phyloP scores from a whole-genome alignment of 1,139 yeast species.

The Magnusiomyces fungicola region DNA sequence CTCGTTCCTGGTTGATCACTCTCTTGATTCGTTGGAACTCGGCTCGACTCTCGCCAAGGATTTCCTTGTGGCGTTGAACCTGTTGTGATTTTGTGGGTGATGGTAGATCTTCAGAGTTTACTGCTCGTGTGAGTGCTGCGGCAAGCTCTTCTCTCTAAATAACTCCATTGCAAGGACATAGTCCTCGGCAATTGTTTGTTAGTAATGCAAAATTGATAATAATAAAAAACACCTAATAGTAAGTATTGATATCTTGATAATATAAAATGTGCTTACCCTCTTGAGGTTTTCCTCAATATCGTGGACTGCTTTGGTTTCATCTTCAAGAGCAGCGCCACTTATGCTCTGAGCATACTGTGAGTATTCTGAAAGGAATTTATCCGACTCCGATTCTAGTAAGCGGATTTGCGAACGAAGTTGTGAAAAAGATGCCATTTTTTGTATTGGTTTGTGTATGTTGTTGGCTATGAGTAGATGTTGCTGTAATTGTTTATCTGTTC shows the following conservation, averaged over 20 bases:
- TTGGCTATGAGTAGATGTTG: no score
- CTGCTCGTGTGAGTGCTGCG: conserved; percentile 36
- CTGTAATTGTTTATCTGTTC: no score
- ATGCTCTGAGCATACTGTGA: conserved; percentile 49
- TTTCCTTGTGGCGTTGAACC: conserved; percentile 73
- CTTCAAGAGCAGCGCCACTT: conserved; percentile 41
- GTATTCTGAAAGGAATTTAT: conserved; percentile 42
- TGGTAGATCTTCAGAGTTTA: conserved; percentile 52
- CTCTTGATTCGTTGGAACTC: conserved; percentile 54
- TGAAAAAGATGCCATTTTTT: conserved; percentile 32
- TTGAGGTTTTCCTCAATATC: conserved; percentile 39
- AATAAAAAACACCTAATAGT: not conserved
- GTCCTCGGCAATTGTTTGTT: conserved; percentile 2
- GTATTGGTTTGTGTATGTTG: no score
- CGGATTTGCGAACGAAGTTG: conserved; percentile 50
- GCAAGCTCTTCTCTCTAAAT: conserved; percentile 38
- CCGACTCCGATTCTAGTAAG: conserved; percentile 50
- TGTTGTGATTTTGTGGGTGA: conserved; percentile 76
- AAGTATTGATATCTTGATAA: not conserved
- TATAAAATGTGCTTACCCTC: conserved; percentile 20
- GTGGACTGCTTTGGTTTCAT: conserved; percentile 40
- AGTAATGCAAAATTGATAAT: not conserved
- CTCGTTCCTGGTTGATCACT: conserved; percentile 64
- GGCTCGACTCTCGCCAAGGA: conserved; percentile 58
- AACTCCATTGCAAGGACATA: no score